A percentile compares a stretch with the other conserved stretches of the same genome.
Conservation (phyloP, 2,329 filamentous ascomycete species). For the Cordyceps militaris region DNA sequence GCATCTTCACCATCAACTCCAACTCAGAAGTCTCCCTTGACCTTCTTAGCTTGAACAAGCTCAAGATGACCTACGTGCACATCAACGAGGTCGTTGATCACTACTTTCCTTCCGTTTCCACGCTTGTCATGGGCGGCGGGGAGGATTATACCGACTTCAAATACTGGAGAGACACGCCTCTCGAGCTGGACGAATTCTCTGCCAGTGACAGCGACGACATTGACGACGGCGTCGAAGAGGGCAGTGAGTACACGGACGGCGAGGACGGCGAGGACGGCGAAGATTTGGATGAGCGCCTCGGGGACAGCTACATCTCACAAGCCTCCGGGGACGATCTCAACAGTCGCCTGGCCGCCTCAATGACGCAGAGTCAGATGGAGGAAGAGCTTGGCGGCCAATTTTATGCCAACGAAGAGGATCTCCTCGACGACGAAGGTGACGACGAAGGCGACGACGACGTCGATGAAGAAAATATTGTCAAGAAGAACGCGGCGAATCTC, state of each 20-base stretch:
- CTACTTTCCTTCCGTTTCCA: slow-evolving; percentile 88
- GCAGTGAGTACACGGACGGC: slow-evolving; percentile 36
- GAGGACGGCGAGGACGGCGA: slow-evolving; percentile 38
- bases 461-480: slow-evolving; percentile 21
- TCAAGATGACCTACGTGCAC: slow-evolving; percentile 93
- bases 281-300: slow-evolving; percentile 35
- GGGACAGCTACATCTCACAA: slow-evolving; percentile 49
- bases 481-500: slow-evolving; percentile 19
- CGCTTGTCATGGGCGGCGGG: slow-evolving; percentile 79
- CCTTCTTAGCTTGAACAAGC: slow-evolving; percentile 81
- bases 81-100: slow-evolving; percentile 98
- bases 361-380: slow-evolving; percentile 24
- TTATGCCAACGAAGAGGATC: slow-evolving; percentile 26
- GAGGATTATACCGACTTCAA: slow-evolving; percentile 96
- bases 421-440: slow-evolving; percentile 24
- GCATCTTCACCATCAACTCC: slow-evolving; percentile 98
- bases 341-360: slow-evolving; percentile 27
- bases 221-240: slow-evolving; percentile 44
- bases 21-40: slow-evolving; percentile 94
- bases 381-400: slow-evolving; percentile 32
- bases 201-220: slow-evolving; percentile 63
- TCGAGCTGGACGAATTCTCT: slow-evolving; percentile 83
- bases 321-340: slow-evolving; percentile 42
- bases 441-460: slow-evolving; percentile 37
- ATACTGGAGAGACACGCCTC: slow-evolving; percentile 83